These are phyloP conservation scores for Boletus rex-veris DNA, from an alignment of 768 basidiomycete species.

Conservation along the genomic window DNA sequence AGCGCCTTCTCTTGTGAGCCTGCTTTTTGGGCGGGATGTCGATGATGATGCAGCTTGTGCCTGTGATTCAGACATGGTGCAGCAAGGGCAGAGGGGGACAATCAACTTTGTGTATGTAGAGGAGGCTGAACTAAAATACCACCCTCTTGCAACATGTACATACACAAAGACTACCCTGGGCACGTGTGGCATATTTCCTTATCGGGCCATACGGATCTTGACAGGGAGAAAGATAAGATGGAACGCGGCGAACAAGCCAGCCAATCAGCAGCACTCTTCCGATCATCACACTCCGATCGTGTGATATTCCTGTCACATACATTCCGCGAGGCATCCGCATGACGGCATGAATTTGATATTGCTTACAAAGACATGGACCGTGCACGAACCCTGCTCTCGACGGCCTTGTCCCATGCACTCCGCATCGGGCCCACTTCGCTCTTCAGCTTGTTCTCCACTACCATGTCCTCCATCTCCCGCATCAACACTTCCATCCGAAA, in stretches of 20 bases:
- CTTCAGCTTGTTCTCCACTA: conserved; percentile 61
- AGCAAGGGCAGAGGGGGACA: not conserved
- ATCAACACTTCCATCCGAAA: conserved; percentile 42
- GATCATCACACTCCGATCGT: not conserved
- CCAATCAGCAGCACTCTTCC: conserved; percentile 2
- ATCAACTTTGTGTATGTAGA: too few relatives aligned
- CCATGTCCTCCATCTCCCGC: conserved; percentile 60
- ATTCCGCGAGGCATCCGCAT: conserved; percentile 15
- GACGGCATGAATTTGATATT: conserved; percentile 1
- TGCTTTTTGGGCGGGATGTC: not conserved
- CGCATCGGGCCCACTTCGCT: conserved; percentile 53
- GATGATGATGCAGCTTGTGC: conserved; percentile 2
- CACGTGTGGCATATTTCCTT: conserved; percentile 11
- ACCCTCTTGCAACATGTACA: not conserved
- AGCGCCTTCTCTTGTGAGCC: conserved; percentile 5
- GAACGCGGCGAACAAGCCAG: not conserved
- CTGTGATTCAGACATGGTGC: not conserved
- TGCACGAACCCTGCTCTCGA: conserved; percentile 25
- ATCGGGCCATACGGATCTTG: conserved; percentile 15
- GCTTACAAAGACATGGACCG: conserved; percentile 29
- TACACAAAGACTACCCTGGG: not conserved
- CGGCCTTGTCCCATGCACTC: conserved; percentile 48
- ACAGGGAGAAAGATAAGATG: conserved; percentile 14
- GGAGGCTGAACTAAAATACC: not conserved
- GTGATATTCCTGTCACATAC: too few relatives aligned